Evolutionary conservation across 257 asterid species (phyloP).

Genomic region (Salvia miltiorrhiza): DNA sequence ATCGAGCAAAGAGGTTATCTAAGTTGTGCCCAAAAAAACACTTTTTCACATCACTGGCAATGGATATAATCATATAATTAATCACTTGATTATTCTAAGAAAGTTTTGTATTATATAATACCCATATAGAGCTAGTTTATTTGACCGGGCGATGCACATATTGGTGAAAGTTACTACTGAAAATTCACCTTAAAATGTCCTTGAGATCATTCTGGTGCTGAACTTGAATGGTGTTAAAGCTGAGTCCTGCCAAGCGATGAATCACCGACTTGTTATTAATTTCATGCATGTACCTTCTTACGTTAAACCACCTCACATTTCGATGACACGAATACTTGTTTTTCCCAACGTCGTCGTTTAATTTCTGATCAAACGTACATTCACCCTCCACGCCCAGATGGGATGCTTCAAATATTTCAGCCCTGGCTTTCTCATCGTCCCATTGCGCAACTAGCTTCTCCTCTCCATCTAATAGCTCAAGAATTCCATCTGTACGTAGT

Average conservation of each 20-base stretch:
- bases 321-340: conserved; percentile 15
- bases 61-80: no score
- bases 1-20: no score
- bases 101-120: no score
- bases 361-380: conserved; percentile 21
- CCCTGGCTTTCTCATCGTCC: conserved; percentile 22
- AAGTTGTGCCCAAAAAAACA: no score
- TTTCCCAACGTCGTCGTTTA: background rate
- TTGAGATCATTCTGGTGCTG: conserved; percentile 54
- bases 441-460: conserved; percentile 16
- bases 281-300: conserved; percentile 29
- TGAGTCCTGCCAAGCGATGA: conserved; percentile 44
- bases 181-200: conserved; percentile 40
- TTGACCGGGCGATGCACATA: no score
- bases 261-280: conserved; percentile 12
- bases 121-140: no score
- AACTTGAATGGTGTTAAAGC: conserved; percentile 55
- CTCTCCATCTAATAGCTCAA: conserved; percentile 19
- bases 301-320: conserved; percentile 51
- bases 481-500: conserved; percentile 29
- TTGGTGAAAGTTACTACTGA: background rate
- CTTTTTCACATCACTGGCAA: no score
- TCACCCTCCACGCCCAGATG: conserved; percentile 40
- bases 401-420: conserved; percentile 51
- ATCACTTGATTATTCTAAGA: no score